Base-by-base conservation (phyloP, 2,329 filamentous ascomycete species). In the Paraphaeosphaeria minitans region DNA sequence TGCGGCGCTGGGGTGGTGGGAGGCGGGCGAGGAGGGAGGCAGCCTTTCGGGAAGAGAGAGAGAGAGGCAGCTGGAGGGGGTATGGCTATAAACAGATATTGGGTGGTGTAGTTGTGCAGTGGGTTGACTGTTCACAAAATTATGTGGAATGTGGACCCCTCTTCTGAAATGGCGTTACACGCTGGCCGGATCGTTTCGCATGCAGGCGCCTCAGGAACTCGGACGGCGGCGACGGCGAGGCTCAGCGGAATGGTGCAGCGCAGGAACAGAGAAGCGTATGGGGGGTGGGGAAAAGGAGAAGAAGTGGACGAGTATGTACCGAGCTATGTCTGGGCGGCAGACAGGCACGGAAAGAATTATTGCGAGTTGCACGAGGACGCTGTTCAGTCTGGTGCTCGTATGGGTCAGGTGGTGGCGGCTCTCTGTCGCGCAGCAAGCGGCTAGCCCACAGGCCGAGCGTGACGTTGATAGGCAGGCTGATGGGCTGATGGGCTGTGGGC, bases 161-260 rank as follows among this genome's bases (percentile, higher is more conserved):
- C 62, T 58, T 61, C 54, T 39, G 63, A 62, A 62, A 66, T 66
- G 64, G 64, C 63, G 64, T 63, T 66, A 61, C 63, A 66, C 57
- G 56, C 53, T 54, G 61, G 58, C 57, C 56, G 58, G 62, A 60
- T 52, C 57, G 59, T 63, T 65, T 66, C 63, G 58, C 55, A 65
- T 58, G 59, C 57, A 59, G 55, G 58, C 60, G 62, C 55, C 59
- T 35, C 57, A 55, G 54, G 46, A 51, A 51, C 41, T 58, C 55
- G 29, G 52, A 52, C 41, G 42, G 39, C 42, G 33, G 24, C 33
- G 45, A 53, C 42, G 33, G 24, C 33, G 45, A 53, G 55, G 56
- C 57, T 58, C 54, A 59, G 55, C 58, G 56, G 48, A 45, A 31
- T 39, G 53, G 35, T 31, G 52, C 37, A 39, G 37, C 2, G 51